These are phyloP conservation scores for Malus orientalis DNA, from an alignment of 306 rosid species.

Conservation along the genomic window DNA sequence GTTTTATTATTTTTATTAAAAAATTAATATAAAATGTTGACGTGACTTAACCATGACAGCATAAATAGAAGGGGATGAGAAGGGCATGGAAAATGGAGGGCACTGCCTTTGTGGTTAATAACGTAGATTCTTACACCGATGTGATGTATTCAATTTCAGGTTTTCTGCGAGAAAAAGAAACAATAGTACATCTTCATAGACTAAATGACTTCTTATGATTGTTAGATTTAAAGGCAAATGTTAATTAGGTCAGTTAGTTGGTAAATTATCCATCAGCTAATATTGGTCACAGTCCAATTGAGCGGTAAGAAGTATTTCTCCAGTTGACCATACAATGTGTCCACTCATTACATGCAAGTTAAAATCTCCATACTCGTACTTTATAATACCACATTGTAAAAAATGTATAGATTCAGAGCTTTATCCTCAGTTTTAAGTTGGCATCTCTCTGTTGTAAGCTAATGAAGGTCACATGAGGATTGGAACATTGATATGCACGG, in stretches of 20 bases:
- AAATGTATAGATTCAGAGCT: neutral
- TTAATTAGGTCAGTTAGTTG: accelerated
- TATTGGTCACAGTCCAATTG: neutral
- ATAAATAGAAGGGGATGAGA: too few relatives aligned
- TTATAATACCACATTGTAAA: neutral
- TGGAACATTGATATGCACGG: neutral
- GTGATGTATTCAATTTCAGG: neutral
- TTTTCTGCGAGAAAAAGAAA: neutral
- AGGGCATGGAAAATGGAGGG: too few relatives aligned
- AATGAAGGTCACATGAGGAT: neutral
- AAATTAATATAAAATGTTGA: too few relatives aligned
- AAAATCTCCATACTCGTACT: too few relatives aligned
- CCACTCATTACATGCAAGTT: neutral
- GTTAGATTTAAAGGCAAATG: too few relatives aligned
- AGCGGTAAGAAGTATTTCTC: neutral
- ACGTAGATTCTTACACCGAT: neutral
- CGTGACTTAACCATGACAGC: too few relatives aligned
- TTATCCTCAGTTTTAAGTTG: neutral
- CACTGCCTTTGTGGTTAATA: neutral
- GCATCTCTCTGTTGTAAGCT: neutral
- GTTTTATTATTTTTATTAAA: too few relatives aligned
- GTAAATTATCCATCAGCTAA: too few relatives aligned
- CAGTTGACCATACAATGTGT: neutral
- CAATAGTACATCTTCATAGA: too few relatives aligned
- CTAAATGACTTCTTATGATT: too few relatives aligned